phyloP scores from a whole-genome alignment of 805 yeast genomes.

The Schwanniomyces polymorphus region DNA sequence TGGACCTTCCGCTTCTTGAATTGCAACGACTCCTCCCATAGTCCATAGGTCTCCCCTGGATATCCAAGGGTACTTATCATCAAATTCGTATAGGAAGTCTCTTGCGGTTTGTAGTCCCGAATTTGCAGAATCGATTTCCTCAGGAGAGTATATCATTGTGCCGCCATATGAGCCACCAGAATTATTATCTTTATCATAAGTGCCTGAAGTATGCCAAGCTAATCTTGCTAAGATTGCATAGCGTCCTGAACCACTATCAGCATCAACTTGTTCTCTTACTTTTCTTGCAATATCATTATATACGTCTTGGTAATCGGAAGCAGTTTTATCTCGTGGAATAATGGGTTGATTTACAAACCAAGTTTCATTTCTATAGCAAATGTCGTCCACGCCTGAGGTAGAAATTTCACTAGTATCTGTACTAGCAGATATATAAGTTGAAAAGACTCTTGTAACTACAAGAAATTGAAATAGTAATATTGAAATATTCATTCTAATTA shows the following conservation, averaged over 20 bases:
- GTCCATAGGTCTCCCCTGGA: constrained; percentile 81
- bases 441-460: too few species aligned
- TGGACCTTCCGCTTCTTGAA: constrained; percentile 81
- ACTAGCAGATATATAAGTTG: too few species aligned
- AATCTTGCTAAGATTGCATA: constrained; percentile 37
- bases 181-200: constrained; percentile 24
- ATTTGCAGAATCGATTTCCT: constrained; percentile 44
- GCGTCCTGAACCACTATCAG: constrained; percentile 37
- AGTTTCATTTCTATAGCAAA: too few species aligned
- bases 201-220: constrained; percentile 40
- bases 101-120: constrained; percentile 62
- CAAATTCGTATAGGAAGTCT: constrained; percentile 55
- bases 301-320: constrained; percentile 62
- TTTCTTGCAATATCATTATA: constrained; percentile 73
- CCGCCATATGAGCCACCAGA: constrained; percentile 40
- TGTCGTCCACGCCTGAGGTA: too few species aligned
- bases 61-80: constrained; percentile 64
- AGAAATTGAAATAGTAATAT: too few species aligned
- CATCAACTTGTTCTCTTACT: constrained; percentile 46
- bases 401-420: too few species aligned
- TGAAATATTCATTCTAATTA: too few species aligned
- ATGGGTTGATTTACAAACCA: too few species aligned
- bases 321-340: too few species aligned
- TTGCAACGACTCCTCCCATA: constrained; percentile 73
- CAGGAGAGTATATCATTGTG: constrained; percentile 35